Percentiles rank a stretch among this genome's conserved stretches.
Evolutionary conservation across 2,329 filamentous ascomycete species (phyloP).

Genomic region (Exophiala aquamarina): DNA sequence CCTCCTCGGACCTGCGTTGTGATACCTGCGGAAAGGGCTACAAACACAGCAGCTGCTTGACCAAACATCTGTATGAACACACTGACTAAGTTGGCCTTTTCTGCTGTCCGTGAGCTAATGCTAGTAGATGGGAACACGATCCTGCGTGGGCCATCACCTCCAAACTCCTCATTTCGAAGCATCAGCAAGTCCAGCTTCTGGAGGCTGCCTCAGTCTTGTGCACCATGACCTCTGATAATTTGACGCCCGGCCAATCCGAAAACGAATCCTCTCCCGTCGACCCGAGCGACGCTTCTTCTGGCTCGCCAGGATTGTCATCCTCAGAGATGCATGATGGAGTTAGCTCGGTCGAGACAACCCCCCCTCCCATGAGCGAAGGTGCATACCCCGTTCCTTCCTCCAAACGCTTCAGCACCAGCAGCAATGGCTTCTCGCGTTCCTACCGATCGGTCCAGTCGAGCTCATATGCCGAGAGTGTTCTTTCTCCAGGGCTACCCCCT

Average conservation of each 20-base stretch:
- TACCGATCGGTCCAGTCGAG: slow-evolving; percentile 70
- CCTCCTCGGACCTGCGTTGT: slow-evolving; percentile 85
- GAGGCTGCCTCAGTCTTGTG: slow-evolving; percentile 96
- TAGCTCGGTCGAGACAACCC: slow-evolving; percentile 90
- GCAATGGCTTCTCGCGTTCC: slow-evolving; percentile 65
- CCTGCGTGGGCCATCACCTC: slow-evolving; percentile 97
- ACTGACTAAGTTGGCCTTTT: slow-evolving; percentile 5
- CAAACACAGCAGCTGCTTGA: slow-evolving; percentile 99
- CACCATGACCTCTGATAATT: slow-evolving; percentile 74
- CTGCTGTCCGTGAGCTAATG: slow-evolving; percentile 32
- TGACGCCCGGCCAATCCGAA: slow-evolving; percentile 65
- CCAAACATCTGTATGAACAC: slow-evolving; percentile 95
- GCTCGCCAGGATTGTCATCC: slow-evolving; percentile 78
- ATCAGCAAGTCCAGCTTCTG: slow-evolving; percentile 96
- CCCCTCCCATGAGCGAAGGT: slow-evolving; percentile 74
- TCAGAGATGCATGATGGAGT: slow-evolving; percentile 73
- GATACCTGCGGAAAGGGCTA: slow-evolving; percentile 99
- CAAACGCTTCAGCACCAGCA: slow-evolving; percentile 58
- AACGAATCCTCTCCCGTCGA: slow-evolving; percentile 66
- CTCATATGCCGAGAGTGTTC: slow-evolving; percentile 55
- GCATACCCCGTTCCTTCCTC: slow-evolving; percentile 54
- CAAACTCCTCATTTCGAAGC: slow-evolving; percentile 97
- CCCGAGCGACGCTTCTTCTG: slow-evolving; percentile 77
- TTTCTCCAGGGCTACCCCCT: slow-evolving; percentile 51
- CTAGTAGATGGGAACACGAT: slow-evolving; percentile 93